Conservation (phyloP, 1,139 yeast genomes). For the Debaryomycetaceae sp. region DNA sequence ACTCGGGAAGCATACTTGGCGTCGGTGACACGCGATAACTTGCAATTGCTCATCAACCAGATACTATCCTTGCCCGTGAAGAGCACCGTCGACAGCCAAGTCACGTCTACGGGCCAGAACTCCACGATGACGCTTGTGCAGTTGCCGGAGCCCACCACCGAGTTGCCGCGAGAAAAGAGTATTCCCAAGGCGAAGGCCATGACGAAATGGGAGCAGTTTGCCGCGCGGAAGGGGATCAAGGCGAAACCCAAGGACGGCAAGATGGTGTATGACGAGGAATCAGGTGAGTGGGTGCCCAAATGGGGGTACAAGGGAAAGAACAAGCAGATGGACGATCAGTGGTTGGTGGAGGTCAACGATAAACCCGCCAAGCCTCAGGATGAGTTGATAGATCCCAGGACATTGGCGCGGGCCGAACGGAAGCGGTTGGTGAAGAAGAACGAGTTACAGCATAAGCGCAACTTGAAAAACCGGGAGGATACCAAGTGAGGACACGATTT, state of each 20-base stretch:
- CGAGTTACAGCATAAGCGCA: constrained; percentile 77
- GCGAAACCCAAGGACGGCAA: constrained; percentile 87
- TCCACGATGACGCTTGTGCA: constrained; percentile 74
- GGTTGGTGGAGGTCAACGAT: constrained; percentile 93
- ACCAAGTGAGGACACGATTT: no score
- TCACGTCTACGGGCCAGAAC: constrained; percentile 50
- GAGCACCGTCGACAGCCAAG: constrained; percentile 67
- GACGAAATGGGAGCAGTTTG: constrained; percentile 96
- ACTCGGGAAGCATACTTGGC: constrained; percentile 57
- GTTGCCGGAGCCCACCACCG: constrained; percentile 76
- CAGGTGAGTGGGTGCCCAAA: constrained; percentile 93
- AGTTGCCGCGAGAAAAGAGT: constrained; percentile 89
- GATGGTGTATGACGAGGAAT: constrained; percentile 79
- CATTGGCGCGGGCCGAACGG: constrained; percentile 70
- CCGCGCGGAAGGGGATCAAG: constrained; percentile 88
- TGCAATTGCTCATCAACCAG: constrained; percentile 84
- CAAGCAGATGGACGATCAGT: constrained; percentile 77
- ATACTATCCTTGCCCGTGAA: constrained; percentile 80
- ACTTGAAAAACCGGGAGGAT: constrained; percentile 35
- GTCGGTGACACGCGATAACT: constrained; percentile 79
- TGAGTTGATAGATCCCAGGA: constrained; percentile 81
- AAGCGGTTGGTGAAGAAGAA: constrained; percentile 80
- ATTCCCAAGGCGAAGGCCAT: constrained; percentile 86
- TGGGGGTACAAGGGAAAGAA: constrained; percentile 97
- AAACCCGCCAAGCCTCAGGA: constrained; percentile 52